phyloP scores from a whole-genome alignment of 2,329 filamentous ascomycete species.

The Colletotrichum sublineola region DNA sequence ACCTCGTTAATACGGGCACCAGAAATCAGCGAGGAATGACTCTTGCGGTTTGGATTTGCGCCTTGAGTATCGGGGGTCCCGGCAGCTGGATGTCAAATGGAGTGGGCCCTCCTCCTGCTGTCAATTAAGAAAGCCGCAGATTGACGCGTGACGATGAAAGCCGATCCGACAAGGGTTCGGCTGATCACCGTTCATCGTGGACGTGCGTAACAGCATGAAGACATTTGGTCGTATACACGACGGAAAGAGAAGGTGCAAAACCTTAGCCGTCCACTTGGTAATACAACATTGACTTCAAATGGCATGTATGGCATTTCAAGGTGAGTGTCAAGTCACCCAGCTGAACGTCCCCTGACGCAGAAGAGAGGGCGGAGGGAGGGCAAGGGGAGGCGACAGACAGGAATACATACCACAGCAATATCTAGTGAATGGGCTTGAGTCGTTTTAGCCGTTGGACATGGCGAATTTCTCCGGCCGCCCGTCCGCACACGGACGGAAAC shows the following conservation, averaged over 20 bases:
- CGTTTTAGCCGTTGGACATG: background rate
- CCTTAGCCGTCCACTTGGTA: background rate
- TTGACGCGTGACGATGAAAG: conserved; percentile 1
- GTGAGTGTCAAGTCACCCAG: conserved; percentile 1
- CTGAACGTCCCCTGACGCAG: background rate
- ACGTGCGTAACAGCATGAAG: background rate
- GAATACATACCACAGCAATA: background rate
- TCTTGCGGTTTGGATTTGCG: conserved; percentile 1
- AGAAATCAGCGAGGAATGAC: conserved; percentile 5
- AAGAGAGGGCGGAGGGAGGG: background rate
- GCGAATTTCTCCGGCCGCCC: conserved; percentile 1
- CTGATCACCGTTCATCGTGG: background rate
- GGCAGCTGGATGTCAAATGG: background rate
- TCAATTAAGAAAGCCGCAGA: background rate
- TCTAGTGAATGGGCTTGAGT: background rate
- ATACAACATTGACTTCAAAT: conserved; percentile 15
- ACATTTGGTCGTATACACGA: background rate
- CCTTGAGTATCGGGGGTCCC: conserved; percentile 30
- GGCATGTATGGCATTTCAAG: conserved; percentile 22
- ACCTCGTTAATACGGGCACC: conserved; percentile 17
- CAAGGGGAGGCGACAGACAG: background rate
- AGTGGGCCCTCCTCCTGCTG: background rate
- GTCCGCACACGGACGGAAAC: background rate
- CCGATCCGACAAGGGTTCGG: background rate
- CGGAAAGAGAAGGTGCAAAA: background rate